phyloP scores from a whole-genome alignment of 345 rosid genomes.

The Corchorus capsularis region DNA sequence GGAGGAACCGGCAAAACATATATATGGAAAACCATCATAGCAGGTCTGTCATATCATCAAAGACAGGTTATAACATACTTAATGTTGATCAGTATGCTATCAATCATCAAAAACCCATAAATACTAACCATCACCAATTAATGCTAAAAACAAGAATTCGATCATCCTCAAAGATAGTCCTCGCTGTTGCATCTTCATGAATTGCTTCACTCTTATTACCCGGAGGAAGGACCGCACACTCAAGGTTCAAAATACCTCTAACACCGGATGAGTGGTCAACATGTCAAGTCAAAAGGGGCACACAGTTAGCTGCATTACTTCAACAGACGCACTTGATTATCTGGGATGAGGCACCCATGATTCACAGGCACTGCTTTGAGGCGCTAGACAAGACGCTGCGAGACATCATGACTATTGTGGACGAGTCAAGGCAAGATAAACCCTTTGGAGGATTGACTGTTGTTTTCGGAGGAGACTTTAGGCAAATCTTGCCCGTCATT shows the following conservation, averaged over 20 bases:
- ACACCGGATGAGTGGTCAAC: neutral
- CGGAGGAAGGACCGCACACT: neutral
- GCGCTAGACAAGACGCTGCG: neutral
- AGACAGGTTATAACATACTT: too few species aligned
- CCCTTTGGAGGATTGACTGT: slow-evolving; percentile 8
- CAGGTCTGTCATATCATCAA: too few species aligned
- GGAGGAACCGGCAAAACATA: too few species aligned
- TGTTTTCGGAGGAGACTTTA: too few species aligned
- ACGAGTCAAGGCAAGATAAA: neutral
- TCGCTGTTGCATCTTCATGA: neutral
- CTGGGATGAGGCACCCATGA: slow-evolving; percentile 25
- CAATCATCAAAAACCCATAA: too few species aligned
- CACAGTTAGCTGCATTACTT: too few species aligned
- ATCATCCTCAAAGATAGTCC: neutral
- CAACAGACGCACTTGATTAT: neutral
- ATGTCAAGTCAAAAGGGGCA: slow-evolving; percentile 6
- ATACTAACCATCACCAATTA: too few species aligned
- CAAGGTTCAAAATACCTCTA: slow-evolving; percentile 13
- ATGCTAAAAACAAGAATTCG: too few species aligned
- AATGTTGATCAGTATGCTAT: too few species aligned
- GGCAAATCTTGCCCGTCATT: too few species aligned
- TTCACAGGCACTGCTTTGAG: slow-evolving; percentile 5
- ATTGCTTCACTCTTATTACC: neutral
- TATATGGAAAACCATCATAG: too few species aligned
- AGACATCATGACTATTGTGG: neutral